phyloP scores from a whole-genome alignment of 2,329 filamentous ascomycete species.

The Apiospora pterosperma region DNA sequence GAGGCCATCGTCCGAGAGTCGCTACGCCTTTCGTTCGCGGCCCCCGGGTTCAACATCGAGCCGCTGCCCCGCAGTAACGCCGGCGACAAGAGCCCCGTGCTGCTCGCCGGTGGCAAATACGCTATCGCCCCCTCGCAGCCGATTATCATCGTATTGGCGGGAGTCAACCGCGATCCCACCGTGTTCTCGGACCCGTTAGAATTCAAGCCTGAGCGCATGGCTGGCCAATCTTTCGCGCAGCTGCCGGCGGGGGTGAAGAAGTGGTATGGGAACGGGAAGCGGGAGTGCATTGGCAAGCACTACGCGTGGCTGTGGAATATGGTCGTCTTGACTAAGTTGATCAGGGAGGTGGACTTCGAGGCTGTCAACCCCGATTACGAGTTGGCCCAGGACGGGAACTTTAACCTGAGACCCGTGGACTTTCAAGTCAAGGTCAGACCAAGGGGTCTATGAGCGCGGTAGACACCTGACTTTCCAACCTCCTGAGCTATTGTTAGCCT shows the following conservation, averaged over 20 bases:
- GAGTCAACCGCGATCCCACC: slow-evolving; percentile 45
- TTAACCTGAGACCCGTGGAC: slow-evolving; percentile 46
- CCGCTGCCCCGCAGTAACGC: slow-evolving; percentile 35
- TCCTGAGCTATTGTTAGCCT: background rate
- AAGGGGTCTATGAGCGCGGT: slow-evolving; percentile 17
- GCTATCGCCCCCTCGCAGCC: slow-evolving; percentile 45
- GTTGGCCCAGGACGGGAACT: slow-evolving; percentile 47
- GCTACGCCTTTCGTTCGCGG: slow-evolving; percentile 50
- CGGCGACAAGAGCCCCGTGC: slow-evolving; percentile 39
- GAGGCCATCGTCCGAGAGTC: slow-evolving; percentile 52
- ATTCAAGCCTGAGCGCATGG: slow-evolving; percentile 47
- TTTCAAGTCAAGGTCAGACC: slow-evolving; percentile 41
- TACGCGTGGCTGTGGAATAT: slow-evolving; percentile 46
- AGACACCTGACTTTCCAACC: background rate
- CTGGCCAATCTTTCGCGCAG: slow-evolving; percentile 39
- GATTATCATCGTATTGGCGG: slow-evolving; percentile 46
- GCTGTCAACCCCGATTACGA: slow-evolving; percentile 35
- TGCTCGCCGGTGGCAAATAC: slow-evolving; percentile 46
- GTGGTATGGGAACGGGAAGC: slow-evolving; percentile 50
- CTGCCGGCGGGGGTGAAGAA: slow-evolving; percentile 44
- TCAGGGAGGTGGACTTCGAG: slow-evolving; percentile 44
- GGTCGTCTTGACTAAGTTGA: slow-evolving; percentile 38
- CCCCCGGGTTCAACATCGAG: slow-evolving; percentile 54
- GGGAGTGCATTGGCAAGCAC: slow-evolving; percentile 49
- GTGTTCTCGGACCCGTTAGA: slow-evolving; percentile 44